Conservation (phyloP, 2,329 filamentous ascomycete genomes). For the Colletotrichum simmondsii region DNA sequence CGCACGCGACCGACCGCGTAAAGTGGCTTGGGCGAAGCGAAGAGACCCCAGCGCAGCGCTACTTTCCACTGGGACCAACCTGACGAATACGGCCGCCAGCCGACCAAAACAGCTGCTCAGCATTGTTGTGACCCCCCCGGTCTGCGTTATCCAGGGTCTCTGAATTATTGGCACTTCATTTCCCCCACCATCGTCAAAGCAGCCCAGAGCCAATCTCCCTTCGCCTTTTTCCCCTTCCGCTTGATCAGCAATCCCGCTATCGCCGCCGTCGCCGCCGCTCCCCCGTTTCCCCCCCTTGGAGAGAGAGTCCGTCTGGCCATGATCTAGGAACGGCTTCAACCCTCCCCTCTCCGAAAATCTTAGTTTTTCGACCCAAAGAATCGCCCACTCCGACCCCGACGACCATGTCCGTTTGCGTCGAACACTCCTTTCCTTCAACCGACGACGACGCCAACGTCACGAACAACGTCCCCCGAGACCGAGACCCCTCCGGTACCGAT, state of each 20-base stretch:
- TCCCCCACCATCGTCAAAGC: slow-evolving; percentile 36
- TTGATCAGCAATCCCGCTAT: slow-evolving; percentile 26
- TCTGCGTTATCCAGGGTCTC: slow-evolving; percentile 34
- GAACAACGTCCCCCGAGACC: slow-evolving; percentile 23
- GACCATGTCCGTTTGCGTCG: slow-evolving; percentile 35
- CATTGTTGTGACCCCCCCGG: slow-evolving; percentile 31
- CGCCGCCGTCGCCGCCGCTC: not conserved
- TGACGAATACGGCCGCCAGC: slow-evolving; percentile 29
- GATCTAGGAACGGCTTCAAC: slow-evolving; percentile 21
- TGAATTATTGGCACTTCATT: slow-evolving; percentile 37
- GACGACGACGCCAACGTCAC: slow-evolving; percentile 32
- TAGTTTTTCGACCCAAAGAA: slow-evolving; percentile 22
- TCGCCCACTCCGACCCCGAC: not conserved
- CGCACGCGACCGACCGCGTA: slow-evolving; percentile 34
- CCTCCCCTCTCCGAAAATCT: slow-evolving; percentile 6
- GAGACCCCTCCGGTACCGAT: slow-evolving; percentile 26
- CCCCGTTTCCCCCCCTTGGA: not conserved
- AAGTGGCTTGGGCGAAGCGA: slow-evolving; percentile 34
- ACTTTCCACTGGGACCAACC: slow-evolving; percentile 12
- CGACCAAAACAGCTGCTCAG: slow-evolving; percentile 20
- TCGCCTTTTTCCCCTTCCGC: slow-evolving; percentile 21
- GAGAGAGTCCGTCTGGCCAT: slow-evolving; percentile 25
- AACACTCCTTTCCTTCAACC: slow-evolving; percentile 19
- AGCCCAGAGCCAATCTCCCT: slow-evolving; percentile 31
- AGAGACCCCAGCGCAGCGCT: slow-evolving; percentile 34